A percentile compares a stretch with the other conserved stretches of the same genome.
phyloP scores from a whole-genome alignment of 2,329 filamentous ascomycete genomes.

The Aspergillus aculeatus region DNA sequence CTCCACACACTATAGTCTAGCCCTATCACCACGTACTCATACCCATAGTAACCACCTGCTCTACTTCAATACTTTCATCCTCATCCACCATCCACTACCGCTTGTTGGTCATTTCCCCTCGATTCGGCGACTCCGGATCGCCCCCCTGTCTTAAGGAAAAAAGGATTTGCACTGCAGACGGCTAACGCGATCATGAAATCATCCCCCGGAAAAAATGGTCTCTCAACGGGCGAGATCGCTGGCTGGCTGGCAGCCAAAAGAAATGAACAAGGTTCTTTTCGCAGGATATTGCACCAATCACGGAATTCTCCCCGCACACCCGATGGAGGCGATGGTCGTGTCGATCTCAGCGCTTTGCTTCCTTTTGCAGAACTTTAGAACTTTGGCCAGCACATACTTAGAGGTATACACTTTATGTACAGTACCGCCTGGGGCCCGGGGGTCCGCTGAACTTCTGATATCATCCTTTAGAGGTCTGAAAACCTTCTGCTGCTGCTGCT shows the following conservation, averaged over 20 bases:
- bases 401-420: too few relatives aligned
- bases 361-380: neutral
- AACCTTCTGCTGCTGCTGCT: too few relatives aligned
- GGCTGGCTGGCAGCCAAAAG: neutral
- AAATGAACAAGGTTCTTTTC: conserved; percentile 6
- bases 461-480: too few relatives aligned
- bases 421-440: too few relatives aligned
- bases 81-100: neutral
- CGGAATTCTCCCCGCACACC: conserved; percentile 22
- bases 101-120: neutral
- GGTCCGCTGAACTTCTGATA: too few relatives aligned
- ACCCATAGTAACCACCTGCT: too few relatives aligned
- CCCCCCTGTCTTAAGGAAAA: neutral
- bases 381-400: neutral
- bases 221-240: conserved; percentile 12
- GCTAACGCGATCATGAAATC: conserved; percentile 9
- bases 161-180: neutral
- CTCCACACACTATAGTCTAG: too few relatives aligned
- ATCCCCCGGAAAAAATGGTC: conserved; percentile 2
- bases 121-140: neutral
- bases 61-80: too few relatives aligned
- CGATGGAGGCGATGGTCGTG: conserved; percentile 25
- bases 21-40: too few relatives aligned
- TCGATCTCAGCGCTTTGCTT: conserved; percentile 21
- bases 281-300: conserved; percentile 33